Conservation (phyloP, 2,329 filamentous ascomycete genomes). For the Paracorniculantispora psalliotae region DNA sequence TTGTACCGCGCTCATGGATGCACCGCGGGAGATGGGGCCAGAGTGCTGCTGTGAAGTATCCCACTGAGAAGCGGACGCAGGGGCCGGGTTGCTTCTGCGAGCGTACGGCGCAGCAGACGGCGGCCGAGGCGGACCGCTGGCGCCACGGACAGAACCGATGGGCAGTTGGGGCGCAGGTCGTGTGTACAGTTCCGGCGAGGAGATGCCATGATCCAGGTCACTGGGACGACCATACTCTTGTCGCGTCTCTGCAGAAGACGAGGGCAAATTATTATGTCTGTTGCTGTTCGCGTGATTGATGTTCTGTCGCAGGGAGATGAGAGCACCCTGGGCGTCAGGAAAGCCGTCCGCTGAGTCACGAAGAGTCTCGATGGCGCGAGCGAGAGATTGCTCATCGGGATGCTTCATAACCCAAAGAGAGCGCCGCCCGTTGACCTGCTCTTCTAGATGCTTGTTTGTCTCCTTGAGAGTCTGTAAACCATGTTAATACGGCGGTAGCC, state of each 20-base stretch:
- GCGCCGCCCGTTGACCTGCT: constrained; percentile 32
- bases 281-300: background rate
- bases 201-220: background rate
- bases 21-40: background rate
- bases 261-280: background rate
- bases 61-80: background rate
- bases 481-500: background rate
- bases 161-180: background rate
- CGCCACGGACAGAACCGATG: background rate
- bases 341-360: constrained; percentile 26
- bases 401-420: constrained; percentile 33
- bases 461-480: constrained; percentile 26
- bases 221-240: background rate
- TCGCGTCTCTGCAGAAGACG: background rate
- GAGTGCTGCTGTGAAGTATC: background rate
- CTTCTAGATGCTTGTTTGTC: constrained; percentile 30
- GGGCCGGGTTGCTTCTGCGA: background rate
- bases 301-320: constrained; percentile 24
- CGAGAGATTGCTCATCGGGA: constrained; percentile 26
- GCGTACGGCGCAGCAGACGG: constrained; percentile 2
- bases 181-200: background rate
- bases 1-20: background rate
- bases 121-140: background rate
- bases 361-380: constrained; percentile 29
- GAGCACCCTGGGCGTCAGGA: constrained; percentile 22